Conservation (phyloP, 371 early-diverging fungal genomes). For the Mucor indicus region DNA sequence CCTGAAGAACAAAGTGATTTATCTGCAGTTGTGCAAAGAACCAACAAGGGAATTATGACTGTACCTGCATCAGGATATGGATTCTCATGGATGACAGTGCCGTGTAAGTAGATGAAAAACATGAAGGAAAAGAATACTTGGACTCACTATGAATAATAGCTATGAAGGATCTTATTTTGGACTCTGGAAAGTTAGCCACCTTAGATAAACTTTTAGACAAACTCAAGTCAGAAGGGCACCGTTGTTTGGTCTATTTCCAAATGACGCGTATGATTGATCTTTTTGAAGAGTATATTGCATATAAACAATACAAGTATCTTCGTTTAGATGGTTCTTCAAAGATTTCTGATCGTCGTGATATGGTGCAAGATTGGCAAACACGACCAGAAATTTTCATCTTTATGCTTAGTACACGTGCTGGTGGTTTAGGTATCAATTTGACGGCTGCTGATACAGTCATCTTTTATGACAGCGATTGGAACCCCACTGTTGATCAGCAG, state of each 20-base stretch:
- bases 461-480: constrained; percentile 99
- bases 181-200: constrained; percentile 93
- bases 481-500: constrained; percentile 98
- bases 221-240: constrained; percentile 90
- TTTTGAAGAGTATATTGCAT: constrained; percentile 92
- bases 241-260: constrained; percentile 97
- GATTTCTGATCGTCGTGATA: constrained; percentile 87
- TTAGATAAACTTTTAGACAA: constrained; percentile 86
- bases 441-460: constrained; percentile 99
- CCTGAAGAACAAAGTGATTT: constrained; percentile 22
- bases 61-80: constrained; percentile 36
- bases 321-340: constrained; percentile 96
- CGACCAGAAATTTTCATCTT: constrained; percentile 94
- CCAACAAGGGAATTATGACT: constrained; percentile 33
- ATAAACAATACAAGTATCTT: constrained; percentile 87
- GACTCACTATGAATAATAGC: constrained; percentile 34
- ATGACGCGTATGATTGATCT: constrained; percentile 99
- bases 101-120: constrained; percentile 23
- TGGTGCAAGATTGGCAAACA: constrained; percentile 94
- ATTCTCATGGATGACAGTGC: constrained; percentile 44
- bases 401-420: constrained; percentile 97
- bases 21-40: constrained; percentile 14
- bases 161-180: constrained; percentile 80
- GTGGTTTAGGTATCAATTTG: constrained; percentile 99
- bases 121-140: neutral